Evolutionary conservation across 1,284 basidiomycete genomes (phyloP).

Genomic region (Boletellus dicymbophilus): DNA sequence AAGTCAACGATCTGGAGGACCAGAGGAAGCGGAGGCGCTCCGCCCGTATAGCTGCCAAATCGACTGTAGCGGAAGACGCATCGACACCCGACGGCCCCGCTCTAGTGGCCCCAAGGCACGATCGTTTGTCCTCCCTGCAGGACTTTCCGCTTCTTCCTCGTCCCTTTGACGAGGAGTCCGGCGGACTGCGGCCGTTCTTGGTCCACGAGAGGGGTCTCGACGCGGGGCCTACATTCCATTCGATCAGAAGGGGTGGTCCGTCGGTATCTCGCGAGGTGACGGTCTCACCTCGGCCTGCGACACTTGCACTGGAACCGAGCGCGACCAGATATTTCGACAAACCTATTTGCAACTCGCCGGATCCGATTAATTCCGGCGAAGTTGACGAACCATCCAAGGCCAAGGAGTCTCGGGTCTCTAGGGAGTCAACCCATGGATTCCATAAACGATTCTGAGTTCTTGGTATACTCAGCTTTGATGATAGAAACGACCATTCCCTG

Average conservation of each 20-base stretch:
- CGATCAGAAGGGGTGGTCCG: neutral
- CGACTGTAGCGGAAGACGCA: constrained; percentile 18
- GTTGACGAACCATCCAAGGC: neutral
- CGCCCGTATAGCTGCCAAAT: constrained; percentile 11
- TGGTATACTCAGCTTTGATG: too few relatives aligned
- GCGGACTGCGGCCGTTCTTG: neutral
- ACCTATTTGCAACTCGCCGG: constrained; percentile 26
- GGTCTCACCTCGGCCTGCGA: neutral
- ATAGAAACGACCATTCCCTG: too few relatives aligned
- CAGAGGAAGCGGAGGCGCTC: constrained; percentile 5
- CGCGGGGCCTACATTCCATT: constrained; percentile 9
- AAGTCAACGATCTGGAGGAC: neutral
- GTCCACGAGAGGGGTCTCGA: constrained; percentile 20
- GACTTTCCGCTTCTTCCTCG: constrained; percentile 24
- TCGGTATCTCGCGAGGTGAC: neutral
- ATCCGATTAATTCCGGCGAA: constrained; percentile 10
- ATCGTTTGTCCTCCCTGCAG: constrained; percentile 17
- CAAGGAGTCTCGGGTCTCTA: neutral
- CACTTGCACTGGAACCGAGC: constrained; percentile 3
- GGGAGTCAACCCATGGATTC: too few relatives aligned
- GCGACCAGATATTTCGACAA: constrained; percentile 6
- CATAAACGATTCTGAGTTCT: too few relatives aligned
- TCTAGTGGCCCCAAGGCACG: neutral
- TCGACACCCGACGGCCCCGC: too few relatives aligned
- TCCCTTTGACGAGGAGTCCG: constrained; percentile 23